Base-by-base conservation (phyloP, 768 basidiomycete genomes). In the Lentinula boryana region DNA sequence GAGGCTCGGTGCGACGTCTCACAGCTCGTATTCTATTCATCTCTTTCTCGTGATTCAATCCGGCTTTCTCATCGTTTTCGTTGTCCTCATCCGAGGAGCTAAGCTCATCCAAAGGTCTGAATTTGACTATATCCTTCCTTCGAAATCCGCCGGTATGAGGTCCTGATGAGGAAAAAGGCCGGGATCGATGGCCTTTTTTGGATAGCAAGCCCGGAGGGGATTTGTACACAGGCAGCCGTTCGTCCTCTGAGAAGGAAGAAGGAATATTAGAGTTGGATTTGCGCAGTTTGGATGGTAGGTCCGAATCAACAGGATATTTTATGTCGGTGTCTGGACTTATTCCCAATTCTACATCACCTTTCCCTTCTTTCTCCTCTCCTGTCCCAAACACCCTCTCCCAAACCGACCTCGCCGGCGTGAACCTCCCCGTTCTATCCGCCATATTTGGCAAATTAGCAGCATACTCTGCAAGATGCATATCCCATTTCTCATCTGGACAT, bases 401-500 rank as follows among this genome's bases (percentile, higher is more conserved):
- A 56, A 82, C 71, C 0, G 83, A 79, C 0, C 71, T 69, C n/a
- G 77, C 67, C 5, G 87, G 86, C 33, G 72, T 71, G 74, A 87
- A 88, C 0, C 70, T 75, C 1, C 87, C 87, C 3, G 86, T 82
- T 33, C 86, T 78, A 58, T 81, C 74, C 1, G 81, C 71, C 16
- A 79, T 71, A 60, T 78, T 80, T 9, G 87, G 85, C 21, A 86
- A 76, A 57, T 78, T 78, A 21, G 78, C 67, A 4, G 81, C 72
- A 61, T 87, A 88, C 31, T 81, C 77, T 3, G 84, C 79, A 21
- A 90, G 80, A 62, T 86, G 88, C 21, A 71, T 75, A 64, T 89
- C 85, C 87, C 87, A 90, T 75, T 85, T 85, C 86, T 88, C 80
- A 65, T 88, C 87, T 13, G 87, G 87, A 71, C 84, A 84, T 65